Evolutionary conservation across 2,329 filamentous ascomycete genomes (phyloP), one percentile per base, ranked within the genome.

Genomic region (Ceratocystis cacaofunesta): DNA sequence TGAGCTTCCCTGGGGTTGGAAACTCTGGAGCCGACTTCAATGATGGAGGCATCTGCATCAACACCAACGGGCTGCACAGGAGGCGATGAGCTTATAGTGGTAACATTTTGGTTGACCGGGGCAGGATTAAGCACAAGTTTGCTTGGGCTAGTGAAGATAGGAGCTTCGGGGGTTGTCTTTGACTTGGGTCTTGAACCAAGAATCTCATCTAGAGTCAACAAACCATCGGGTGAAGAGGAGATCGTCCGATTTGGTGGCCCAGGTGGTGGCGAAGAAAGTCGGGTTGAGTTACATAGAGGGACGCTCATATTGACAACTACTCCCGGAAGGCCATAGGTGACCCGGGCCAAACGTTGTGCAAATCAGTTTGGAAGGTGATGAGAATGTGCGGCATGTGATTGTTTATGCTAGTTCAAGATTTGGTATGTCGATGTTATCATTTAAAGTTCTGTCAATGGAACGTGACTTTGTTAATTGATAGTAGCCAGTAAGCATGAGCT

Each of bases 1-100:
- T 22, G 30, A 32, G 25, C 58, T 36, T 46, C 17, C 48, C 32
- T 63, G 8, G 28, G 12, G 22, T 48, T 65, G 32, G 55, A 63
- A 50, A 55, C 63, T 30, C 43, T 50, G 22, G 8, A 19, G 2
- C 50, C n/a, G 17, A 67, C 50, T 44, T 68, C 65, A 32, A 67
- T 61, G 25, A 68, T 10, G 3, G 67, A 67, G 5, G 25, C 46
- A 61, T 68, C 63, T 28, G 28, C 44, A 7, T 22, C 46, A 19
- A 30, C 41, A 22, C 19, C 19, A 17, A 17, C 12, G 22, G 22
- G 52, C 28, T 15, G 36, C 17, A 10, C 12, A 19, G 25, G 41
- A 28, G 30, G 55, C n/a, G 55, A n/a, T 17, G n/a, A 30, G 8
- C 30, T n/a, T 3, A 8, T n/a, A 17, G 55, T 41, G 10, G 36